phyloP scores from a whole-genome alignment of 2,329 filamentous ascomycete species.

The Neophaeococcomyces aloes region DNA sequence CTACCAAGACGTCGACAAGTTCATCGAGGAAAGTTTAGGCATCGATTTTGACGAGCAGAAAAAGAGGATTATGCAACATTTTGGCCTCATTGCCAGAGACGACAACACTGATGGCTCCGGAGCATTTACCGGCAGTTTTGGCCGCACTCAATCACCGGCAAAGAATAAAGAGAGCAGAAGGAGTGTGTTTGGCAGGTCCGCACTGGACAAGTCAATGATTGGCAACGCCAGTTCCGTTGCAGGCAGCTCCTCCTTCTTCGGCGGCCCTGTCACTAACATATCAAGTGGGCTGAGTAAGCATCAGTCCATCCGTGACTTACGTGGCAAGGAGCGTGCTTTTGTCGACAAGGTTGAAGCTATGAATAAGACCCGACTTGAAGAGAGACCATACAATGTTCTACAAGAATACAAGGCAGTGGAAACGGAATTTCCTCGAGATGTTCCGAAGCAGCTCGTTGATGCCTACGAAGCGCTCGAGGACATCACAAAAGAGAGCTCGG shows the following conservation, averaged over 20 bases:
- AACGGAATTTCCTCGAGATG: constrained; percentile 55
- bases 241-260: constrained; percentile 52
- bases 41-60: constrained; percentile 94
- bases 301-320: constrained; percentile 63
- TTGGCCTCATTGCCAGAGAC: constrained; percentile 60
- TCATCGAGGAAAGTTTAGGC: constrained; percentile 86
- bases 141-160: constrained; percentile 23
- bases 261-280: constrained; percentile 52
- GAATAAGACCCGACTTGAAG: constrained; percentile 60
- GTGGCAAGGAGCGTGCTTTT: constrained; percentile 76
- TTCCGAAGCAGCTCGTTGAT: constrained; percentile 64
- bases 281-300: constrained; percentile 39
- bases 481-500: constrained; percentile 60
- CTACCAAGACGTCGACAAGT: constrained; percentile 81
- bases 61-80: constrained; percentile 89
- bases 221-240: constrained; percentile 60
- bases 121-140: constrained; percentile 39
- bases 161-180: constrained; percentile 26
- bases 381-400: constrained; percentile 57
- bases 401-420: constrained; percentile 68
- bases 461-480: constrained; percentile 72
- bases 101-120: constrained; percentile 29
- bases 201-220: constrained; percentile 74
- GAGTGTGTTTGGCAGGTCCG: constrained; percentile 58
- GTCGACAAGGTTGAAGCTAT: constrained; percentile 68